These are phyloP conservation scores for Paratinospora sagittata DNA, from an alignment of 164 flowering plant species.

Conservation along the genomic window DNA sequence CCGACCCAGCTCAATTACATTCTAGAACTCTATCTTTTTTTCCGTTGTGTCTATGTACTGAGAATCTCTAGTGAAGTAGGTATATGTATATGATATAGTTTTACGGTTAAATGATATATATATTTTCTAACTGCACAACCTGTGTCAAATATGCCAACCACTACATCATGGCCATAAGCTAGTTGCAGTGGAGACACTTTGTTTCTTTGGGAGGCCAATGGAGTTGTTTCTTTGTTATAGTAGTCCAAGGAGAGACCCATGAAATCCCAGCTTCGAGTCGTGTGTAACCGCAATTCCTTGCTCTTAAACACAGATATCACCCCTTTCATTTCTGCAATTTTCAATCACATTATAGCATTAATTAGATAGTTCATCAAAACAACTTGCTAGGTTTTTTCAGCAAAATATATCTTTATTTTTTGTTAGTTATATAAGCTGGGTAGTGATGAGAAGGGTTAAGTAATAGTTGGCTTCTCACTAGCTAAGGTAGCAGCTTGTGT, in stretches of 20 bases:
- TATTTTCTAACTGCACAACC: conserved; percentile 11
- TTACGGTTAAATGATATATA: too few relatives aligned
- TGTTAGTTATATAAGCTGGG: too few relatives aligned
- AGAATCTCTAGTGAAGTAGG: too few relatives aligned
- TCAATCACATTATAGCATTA: not conserved
- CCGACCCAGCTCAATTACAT: too few relatives aligned
- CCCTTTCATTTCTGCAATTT: conserved; percentile 45
- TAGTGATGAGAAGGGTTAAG: not conserved
- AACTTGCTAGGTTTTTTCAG: too few relatives aligned
- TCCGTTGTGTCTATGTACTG: too few relatives aligned
- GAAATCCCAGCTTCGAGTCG: conserved; percentile 85
- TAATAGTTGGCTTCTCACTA: conserved; percentile 25
- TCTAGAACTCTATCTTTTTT: too few relatives aligned
- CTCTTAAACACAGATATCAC: conserved; percentile 62
- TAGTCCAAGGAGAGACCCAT: conserved; percentile 48
- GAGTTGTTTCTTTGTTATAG: conserved; percentile 7
- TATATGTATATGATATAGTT: not conserved
- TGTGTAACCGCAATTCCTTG: conserved; percentile 40
- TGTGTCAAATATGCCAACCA: conserved; percentile 48
- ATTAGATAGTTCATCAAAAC: too few relatives aligned
- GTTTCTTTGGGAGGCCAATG: not conserved
- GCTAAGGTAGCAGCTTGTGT: conserved; percentile 52
- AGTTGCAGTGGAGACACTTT: conserved; percentile 34
- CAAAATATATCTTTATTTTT: too few relatives aligned
- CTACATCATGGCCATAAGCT: conserved; percentile 34